These are phyloP conservation scores for Pyrenochaeta sp. DNA, from an alignment of 2,329 filamentous ascomycete species.

Conservation along the genomic window DNA sequence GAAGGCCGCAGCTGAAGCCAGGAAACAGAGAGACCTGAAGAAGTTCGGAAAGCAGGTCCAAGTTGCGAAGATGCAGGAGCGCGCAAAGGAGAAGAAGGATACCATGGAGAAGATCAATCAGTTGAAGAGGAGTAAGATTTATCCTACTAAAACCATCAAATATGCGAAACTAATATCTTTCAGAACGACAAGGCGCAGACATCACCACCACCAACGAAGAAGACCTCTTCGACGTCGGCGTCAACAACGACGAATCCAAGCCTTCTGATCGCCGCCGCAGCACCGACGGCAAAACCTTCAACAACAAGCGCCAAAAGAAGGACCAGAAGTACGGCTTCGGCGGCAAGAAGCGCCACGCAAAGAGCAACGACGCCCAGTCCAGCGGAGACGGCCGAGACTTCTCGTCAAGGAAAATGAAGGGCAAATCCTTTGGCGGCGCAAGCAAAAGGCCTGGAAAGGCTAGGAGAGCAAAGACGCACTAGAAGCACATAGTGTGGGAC, in stretches of 20 bases:
- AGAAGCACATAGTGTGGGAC: conserved; percentile 3
- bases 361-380: conserved; percentile 88
- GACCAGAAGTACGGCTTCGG: conserved; percentile 94
- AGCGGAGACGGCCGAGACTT: conserved; percentile 83
- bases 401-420: conserved; percentile 87
- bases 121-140: conserved; percentile 87
- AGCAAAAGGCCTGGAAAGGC: conserved; percentile 44
- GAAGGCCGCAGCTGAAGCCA: conserved; percentile 89
- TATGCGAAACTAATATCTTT: conserved; percentile 27
- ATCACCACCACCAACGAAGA: conserved; percentile 74
- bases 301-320: conserved; percentile 87
- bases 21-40: conserved; percentile 92
- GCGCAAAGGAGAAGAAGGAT: conserved; percentile 88
- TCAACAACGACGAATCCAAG: conserved; percentile 61
- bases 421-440: conserved; percentile 36
- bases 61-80: conserved; percentile 92
- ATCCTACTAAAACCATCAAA: background rate
- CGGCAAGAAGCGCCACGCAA: conserved; percentile 89
- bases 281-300: conserved; percentile 50
- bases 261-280: conserved; percentile 50
- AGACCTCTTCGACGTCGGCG: conserved; percentile 88
- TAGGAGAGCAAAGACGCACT: conserved; percentile 42
- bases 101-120: conserved; percentile 95
- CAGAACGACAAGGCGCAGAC: conserved; percentile 82
- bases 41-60: conserved; percentile 99